These are phyloP conservation scores for Geotrichum bryndzae DNA, from an alignment of 1,139 yeast genomes.

Conservation along the genomic window DNA sequence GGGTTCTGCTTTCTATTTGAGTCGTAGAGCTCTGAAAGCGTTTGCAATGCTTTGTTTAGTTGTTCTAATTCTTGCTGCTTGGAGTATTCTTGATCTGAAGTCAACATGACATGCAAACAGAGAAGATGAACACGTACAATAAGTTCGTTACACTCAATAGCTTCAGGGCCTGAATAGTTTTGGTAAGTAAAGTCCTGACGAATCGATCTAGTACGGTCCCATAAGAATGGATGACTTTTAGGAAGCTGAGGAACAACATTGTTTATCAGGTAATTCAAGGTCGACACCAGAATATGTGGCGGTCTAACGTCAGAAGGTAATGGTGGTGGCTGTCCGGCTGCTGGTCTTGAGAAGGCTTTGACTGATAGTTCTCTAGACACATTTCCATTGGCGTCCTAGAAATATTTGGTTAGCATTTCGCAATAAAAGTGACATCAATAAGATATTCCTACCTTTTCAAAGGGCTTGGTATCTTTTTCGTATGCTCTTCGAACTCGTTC, in stretches of 20 bases:
- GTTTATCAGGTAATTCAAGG: conserved; percentile 66
- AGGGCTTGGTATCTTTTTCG: conserved; percentile 77
- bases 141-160: conserved; percentile 85
- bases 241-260: conserved; percentile 63
- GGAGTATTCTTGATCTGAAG: conserved; percentile 64
- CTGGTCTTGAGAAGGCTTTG: conserved; percentile 93
- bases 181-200: conserved; percentile 97
- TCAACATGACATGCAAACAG: conserved; percentile 82
- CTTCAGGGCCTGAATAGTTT: conserved; percentile 88
- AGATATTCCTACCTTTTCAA: conserved; percentile 54
- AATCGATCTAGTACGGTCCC: conserved; percentile 98
- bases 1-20: conserved; percentile 65
- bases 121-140: conserved; percentile 85
- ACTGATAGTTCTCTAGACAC: conserved; percentile 64
- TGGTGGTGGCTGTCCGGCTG: conserved; percentile 98
- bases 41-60: conserved; percentile 83
- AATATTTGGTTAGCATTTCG: neutral
- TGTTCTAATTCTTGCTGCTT: conserved; percentile 96
- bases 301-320: conserved; percentile 96
- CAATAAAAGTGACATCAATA: neutral
- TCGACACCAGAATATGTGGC: conserved; percentile 60
- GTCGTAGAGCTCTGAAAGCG: conserved; percentile 79
- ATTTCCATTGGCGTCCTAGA: conserved; percentile 41
- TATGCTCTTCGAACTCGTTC: conserved; percentile 85
- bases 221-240: conserved; percentile 81